Conservation (phyloP, 2,329 filamentous ascomycete genomes). For the Eutypella sp. region DNA sequence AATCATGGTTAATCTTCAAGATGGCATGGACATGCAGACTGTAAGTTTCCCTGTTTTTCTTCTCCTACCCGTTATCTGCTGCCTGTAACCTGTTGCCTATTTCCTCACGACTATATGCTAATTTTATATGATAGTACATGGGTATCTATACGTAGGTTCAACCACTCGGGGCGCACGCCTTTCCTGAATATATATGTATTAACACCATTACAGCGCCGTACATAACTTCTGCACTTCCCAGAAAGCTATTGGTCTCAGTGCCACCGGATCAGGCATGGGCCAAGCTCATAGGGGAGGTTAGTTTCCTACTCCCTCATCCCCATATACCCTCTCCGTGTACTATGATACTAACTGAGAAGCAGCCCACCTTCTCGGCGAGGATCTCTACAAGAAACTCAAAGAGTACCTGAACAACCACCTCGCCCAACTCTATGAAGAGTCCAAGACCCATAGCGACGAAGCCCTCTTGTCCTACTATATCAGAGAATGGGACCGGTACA, state of each 20-base stretch:
- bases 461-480: conserved; percentile 91
- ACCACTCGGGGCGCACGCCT: too few relatives aligned
- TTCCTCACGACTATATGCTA: too few relatives aligned
- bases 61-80: background rate
- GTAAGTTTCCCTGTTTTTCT: conserved; percentile 38
- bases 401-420: conserved; percentile 79
- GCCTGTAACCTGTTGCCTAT: too few relatives aligned
- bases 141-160: conserved; percentile 76
- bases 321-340: background rate
- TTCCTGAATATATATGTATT: conserved; percentile 21
- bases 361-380: conserved; percentile 94
- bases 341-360: conserved; percentile 13
- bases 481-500: conserved; percentile 93
- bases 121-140: conserved; percentile 64
- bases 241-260: conserved; percentile 67
- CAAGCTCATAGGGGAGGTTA: background rate
- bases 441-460: conserved; percentile 80
- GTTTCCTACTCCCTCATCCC: too few relatives aligned
- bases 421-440: conserved; percentile 62
- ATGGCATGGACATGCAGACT: conserved; percentile 89
- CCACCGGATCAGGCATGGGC: conserved; percentile 50
- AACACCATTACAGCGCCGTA: conserved; percentile 60
- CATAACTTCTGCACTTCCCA: conserved; percentile 99
- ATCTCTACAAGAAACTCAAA: conserved; percentile 88
- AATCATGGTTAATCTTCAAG: conserved; percentile 89